Percentiles rank a stretch among this genome's conserved stretches.
phyloP scores from a whole-genome alignment of 352 stramenopile species.

The Peronosclerospora sorghi region DNA sequence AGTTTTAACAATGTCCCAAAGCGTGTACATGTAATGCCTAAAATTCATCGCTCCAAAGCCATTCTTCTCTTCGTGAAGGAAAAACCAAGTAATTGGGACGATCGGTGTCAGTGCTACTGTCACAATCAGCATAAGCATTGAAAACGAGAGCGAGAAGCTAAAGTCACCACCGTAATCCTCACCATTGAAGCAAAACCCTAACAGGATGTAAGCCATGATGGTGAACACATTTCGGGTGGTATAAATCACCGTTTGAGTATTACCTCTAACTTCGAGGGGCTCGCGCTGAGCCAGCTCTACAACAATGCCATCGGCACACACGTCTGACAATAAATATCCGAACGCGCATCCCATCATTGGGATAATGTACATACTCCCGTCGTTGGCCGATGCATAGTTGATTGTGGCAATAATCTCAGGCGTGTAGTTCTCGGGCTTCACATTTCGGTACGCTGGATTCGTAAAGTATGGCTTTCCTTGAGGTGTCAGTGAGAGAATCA shows the following conservation, averaged over 20 bases:
- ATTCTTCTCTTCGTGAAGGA: slow-evolving; percentile 18
- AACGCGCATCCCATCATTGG: slow-evolving; percentile 66
- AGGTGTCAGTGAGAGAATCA: slow-evolving; percentile 30
- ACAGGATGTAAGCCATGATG: slow-evolving; percentile 27
- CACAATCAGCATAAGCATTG: slow-evolving; percentile 36
- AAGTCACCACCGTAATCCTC: slow-evolving; percentile 45
- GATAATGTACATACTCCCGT: slow-evolving; percentile 40
- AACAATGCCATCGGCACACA: slow-evolving; percentile 45
- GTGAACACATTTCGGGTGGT: slow-evolving; percentile 38
- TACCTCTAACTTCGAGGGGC: slow-evolving; percentile 29
- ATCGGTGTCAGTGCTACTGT: slow-evolving; percentile 27
- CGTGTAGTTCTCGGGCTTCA: slow-evolving; percentile 23
- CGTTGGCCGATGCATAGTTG: slow-evolving; percentile 26
- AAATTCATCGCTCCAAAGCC: slow-evolving; percentile 14
- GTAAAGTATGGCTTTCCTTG: slow-evolving; percentile 38
- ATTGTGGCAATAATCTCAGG: slow-evolving; percentile 23
- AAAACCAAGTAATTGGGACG: slow-evolving; percentile 18
- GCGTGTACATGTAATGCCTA: slow-evolving; percentile 21
- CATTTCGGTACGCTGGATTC: slow-evolving; percentile 22
- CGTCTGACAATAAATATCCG: slow-evolving; percentile 49
- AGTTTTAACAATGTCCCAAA: slow-evolving; percentile 49
- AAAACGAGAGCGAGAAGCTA: slow-evolving; percentile 38
- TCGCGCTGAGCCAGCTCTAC: slow-evolving; percentile 55
- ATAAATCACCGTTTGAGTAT: slow-evolving; percentile 49
- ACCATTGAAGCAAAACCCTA: slow-evolving; percentile 42